Evolutionary conservation across 768 basidiomycete genomes (phyloP).

Genomic region (Boletellus emodensis): DNA sequence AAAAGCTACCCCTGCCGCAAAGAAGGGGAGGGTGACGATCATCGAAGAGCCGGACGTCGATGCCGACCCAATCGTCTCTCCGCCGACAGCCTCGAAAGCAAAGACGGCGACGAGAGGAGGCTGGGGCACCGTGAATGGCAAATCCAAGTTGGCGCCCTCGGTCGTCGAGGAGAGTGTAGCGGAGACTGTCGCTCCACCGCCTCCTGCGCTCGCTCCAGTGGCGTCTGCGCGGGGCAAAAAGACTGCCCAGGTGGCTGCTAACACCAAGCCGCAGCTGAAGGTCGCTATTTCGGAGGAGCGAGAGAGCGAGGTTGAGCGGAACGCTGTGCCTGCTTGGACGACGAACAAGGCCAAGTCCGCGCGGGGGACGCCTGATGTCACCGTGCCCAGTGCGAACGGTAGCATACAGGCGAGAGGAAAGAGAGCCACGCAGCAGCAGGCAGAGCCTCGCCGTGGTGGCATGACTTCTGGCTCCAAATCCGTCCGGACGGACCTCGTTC

Average conservation of each 20-base stretch:
- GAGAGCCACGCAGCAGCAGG: conserved; percentile 13
- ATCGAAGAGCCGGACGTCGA: conserved; percentile 26
- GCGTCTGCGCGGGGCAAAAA: conserved; percentile 15
- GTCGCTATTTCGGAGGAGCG: conserved; percentile 16
- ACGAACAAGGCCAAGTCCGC: conserved; percentile 18
- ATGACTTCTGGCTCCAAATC: conserved; percentile 7
- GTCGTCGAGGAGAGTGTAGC: conserved; percentile 10
- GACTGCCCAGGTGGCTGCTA: background rate
- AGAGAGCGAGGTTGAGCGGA: conserved; percentile 13
- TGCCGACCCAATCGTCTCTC: conserved; percentile 17
- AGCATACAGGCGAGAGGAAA: conserved; percentile 8
- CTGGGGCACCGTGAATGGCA: conserved; percentile 21
- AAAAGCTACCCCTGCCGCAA: conserved; percentile 7
- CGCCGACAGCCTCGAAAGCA: conserved; percentile 10
- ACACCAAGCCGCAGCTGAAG: conserved; percentile 17
- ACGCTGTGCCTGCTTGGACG: background rate
- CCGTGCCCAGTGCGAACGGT: background rate
- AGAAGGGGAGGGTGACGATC: conserved; percentile 27
- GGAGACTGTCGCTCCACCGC: conserved; percentile 1
- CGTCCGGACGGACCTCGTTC: conserved; percentile 12
- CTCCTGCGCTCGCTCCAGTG: background rate
- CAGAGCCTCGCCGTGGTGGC: conserved; percentile 4
- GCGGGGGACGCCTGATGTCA: conserved; percentile 9
- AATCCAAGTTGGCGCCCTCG: conserved; percentile 14
- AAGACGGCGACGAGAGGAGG: conserved; percentile 10